Conservation (phyloP, 352 stramenopile genomes). For the Phytophthora meadii region DNA sequence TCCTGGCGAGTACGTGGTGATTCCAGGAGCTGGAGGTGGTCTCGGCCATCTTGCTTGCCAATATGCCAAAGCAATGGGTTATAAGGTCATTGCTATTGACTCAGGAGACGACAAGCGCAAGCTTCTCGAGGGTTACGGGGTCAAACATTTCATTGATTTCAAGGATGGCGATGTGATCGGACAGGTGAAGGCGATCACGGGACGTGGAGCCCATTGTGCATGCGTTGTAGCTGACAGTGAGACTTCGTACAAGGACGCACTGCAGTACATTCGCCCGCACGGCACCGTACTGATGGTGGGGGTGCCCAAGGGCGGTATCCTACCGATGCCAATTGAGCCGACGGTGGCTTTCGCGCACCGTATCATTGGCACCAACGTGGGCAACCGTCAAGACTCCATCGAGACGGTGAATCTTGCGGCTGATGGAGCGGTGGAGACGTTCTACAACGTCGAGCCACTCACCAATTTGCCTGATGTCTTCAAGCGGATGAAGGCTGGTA, state of each 20-base stretch:
- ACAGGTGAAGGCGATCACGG: constrained; percentile 51
- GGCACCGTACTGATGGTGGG: constrained; percentile 78
- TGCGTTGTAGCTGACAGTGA: constrained; percentile 79
- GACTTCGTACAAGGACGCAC: constrained; percentile 50
- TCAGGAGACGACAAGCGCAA: constrained; percentile 63
- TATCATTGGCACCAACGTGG: constrained; percentile 59
- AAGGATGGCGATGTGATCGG: constrained; percentile 55
- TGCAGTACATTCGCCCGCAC: constrained; percentile 67
- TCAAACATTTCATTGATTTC: constrained; percentile 75
- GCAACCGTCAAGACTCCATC: constrained; percentile 61
- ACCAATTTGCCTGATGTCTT: constrained; percentile 50
- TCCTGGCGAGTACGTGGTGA: constrained; percentile 53
- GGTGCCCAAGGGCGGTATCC: constrained; percentile 49
- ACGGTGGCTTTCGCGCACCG: constrained; percentile 47
- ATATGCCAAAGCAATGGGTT: constrained; percentile 68
- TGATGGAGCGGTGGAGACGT: constrained; percentile 51
- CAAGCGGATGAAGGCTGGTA: constrained; percentile 49
- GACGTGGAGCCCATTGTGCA: constrained; percentile 57
- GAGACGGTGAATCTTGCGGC: constrained; percentile 61
- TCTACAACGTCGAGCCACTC: constrained; percentile 47
- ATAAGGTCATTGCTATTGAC: constrained; percentile 77
- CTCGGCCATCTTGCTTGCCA: constrained; percentile 84
- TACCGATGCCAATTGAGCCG: constrained; percentile 40
- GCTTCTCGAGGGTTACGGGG: constrained; percentile 61
- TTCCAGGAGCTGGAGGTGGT: constrained; percentile 69